These are phyloP conservation scores for Plantago ovata DNA, from an alignment of 257 asterid genomes.

Conservation along the genomic window DNA sequence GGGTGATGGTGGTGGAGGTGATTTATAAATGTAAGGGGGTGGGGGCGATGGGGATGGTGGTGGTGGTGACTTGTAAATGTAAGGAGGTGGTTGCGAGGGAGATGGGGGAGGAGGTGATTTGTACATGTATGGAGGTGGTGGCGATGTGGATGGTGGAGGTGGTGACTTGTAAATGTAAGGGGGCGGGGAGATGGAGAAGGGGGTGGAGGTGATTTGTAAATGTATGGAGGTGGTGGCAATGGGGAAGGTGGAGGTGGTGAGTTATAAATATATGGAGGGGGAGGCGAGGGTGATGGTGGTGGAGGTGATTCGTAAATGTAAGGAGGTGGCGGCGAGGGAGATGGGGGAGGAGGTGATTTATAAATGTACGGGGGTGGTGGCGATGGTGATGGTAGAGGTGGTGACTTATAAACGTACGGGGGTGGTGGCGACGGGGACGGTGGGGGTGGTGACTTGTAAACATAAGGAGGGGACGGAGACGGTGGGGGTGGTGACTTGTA, in stretches of 20 bases:
- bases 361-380: background rate
- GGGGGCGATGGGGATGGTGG: background rate
- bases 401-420: background rate
- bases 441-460: background rate
- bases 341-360: background rate
- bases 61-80: background rate
- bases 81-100: background rate
- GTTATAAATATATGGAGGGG: background rate
- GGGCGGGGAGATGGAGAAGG: conserved; percentile 2
- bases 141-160: background rate
- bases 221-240: background rate
- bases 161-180: background rate
- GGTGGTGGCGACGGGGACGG: conserved; percentile 2
- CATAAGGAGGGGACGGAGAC: background rate
- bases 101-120: conserved; percentile 5
- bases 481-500: background rate
- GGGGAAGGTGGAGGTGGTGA: conserved; percentile 1
- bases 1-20: background rate
- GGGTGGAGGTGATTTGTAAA: conserved; percentile 1
- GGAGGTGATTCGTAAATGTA: background rate
- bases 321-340: background rate
- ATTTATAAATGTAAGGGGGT: background rate
- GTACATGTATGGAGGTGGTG: background rate
- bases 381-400: background rate
- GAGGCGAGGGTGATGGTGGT: background rate